phyloP scores from a whole-genome alignment of 208 protist genomes.

The Naegleria lovaniensis region DNA sequence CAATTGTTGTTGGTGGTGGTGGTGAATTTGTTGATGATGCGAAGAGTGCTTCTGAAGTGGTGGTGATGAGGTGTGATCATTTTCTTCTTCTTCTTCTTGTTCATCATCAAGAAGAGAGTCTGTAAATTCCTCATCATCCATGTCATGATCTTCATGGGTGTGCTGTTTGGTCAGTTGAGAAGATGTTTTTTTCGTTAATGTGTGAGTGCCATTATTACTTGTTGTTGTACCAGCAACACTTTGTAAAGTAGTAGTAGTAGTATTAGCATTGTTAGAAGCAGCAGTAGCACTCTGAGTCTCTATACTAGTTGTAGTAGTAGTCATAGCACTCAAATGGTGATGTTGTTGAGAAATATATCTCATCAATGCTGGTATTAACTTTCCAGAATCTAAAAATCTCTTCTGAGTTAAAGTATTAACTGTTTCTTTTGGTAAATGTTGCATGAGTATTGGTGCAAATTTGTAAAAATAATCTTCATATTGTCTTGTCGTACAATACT shows the following conservation, averaged over 20 bases:
- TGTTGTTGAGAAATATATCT: slow-evolving; percentile 55
- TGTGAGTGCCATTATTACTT: no score
- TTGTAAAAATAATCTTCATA: slow-evolving; percentile 67
- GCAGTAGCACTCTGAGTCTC: neutral
- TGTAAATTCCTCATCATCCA: neutral
- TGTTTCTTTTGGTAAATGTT: slow-evolving; percentile 65
- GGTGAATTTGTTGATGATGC: neutral
- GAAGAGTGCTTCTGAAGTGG: neutral
- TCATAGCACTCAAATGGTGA: no score
- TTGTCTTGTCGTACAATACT: neutral
- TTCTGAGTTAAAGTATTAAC: slow-evolving; percentile 51
- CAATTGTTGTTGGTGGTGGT: neutral
- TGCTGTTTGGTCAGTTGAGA: neutral
- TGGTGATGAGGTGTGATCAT: neutral
- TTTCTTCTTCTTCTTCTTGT: neutral
- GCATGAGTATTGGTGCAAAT: slow-evolving; percentile 74
- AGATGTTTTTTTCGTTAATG: no score
- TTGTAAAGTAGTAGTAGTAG: no score
- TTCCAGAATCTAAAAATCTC: slow-evolving; percentile 53
- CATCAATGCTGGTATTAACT: slow-evolving; percentile 81
- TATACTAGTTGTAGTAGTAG: no score
- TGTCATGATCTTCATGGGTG: neutral
- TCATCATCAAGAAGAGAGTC: neutral
- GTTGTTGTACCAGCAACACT: no score
- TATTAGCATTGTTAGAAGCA: slow-evolving; percentile 26